Conservation (phyloP, 352 stramenopile genomes). For the Achlya hypogyna region DNA sequence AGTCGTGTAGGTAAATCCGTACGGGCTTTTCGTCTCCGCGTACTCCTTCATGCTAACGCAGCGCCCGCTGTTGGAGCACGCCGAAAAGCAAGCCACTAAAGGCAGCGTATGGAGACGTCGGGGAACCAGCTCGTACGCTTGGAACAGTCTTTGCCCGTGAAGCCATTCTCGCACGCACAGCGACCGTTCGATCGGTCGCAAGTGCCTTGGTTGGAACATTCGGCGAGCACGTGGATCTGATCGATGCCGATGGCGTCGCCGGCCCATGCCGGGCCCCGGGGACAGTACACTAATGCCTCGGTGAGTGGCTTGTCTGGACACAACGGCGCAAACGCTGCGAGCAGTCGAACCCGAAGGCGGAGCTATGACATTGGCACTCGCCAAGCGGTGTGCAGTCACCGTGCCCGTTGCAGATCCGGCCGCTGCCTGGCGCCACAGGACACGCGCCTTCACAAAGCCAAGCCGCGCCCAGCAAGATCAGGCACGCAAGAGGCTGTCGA, state of each 20-base stretch:
- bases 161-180: slow-evolving; percentile 59
- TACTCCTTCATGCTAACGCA: slow-evolving; percentile 65
- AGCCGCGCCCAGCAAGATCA: no score
- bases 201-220: slow-evolving; percentile 70
- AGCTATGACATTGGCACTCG: neutral
- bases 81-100: slow-evolving; percentile 41
- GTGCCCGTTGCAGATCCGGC: slow-evolving; percentile 11
- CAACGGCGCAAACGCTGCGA: neutral
- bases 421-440: neutral
- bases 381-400: slow-evolving; percentile 7
- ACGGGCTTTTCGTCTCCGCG: slow-evolving; percentile 31
- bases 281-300: slow-evolving; percentile 2
- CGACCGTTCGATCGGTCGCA: slow-evolving; percentile 43
- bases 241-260: slow-evolving; percentile 7
- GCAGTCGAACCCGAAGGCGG: slow-evolving; percentile 12
- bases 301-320: neutral
- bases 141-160: slow-evolving; percentile 58
- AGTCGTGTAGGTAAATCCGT: slow-evolving; percentile 40
- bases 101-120: neutral
- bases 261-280: neutral
- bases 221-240: slow-evolving; percentile 22
- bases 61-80: slow-evolving; percentile 37
- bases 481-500: no score
- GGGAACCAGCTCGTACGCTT: slow-evolving; percentile 26
- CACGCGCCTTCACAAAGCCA: neutral